Base-by-base conservation (phyloP, 108 stramenopile genomes). In the Craspedostauros australis region DNA sequence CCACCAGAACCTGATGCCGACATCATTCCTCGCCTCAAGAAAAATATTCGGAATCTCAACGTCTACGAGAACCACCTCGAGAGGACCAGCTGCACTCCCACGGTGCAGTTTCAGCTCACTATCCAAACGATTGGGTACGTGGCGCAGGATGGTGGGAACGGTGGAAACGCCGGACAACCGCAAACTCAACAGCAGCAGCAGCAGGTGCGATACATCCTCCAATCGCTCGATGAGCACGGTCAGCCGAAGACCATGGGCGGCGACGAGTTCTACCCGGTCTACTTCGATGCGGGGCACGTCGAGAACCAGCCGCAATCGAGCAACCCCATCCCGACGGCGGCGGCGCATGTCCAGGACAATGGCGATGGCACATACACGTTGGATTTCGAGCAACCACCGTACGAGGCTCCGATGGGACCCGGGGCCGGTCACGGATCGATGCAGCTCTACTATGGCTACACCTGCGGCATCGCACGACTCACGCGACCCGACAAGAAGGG, bases 241-340 rank as follows among this genome's bases (percentile, higher is more conserved):
- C 6, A 11, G 5, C 4, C 12, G 19, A 59, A 59, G 28, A 59
- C 26, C 12, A 31, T 47, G 14, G 57, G 57, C 5, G 57, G 46
- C 6, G 57, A 59, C 36, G 57, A 59, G 21, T 45, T 59, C 14
- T 59, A 59, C 25, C n/a, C 48, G 4, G 19, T 16, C 20, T 56
- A 56, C 23, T 7, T n/a, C 5, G 51, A 53, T 12, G 9, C 7
- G 14, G 22, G 11, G 5, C 7, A 25, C 5, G 8, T 12, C 16
- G 29, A n/a, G n/a, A n/a, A n/a, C n/a, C n/a, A n/a, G n/a, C n/a
- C n/a, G n/a, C n/a, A n/a, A n/a, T n/a, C 11, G 26, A 27, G 19
- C 47, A 7, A 49, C 54, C n/a, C n/a, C n/a, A n/a, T n/a, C n/a
- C n/a, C n/a, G n/a, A n/a, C n/a, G n/a, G 57, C 57, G 8, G 57